These are phyloP conservation scores for Aspergillus versicolor DNA, from an alignment of 2,329 filamentous ascomycete genomes.

Conservation along the genomic window DNA sequence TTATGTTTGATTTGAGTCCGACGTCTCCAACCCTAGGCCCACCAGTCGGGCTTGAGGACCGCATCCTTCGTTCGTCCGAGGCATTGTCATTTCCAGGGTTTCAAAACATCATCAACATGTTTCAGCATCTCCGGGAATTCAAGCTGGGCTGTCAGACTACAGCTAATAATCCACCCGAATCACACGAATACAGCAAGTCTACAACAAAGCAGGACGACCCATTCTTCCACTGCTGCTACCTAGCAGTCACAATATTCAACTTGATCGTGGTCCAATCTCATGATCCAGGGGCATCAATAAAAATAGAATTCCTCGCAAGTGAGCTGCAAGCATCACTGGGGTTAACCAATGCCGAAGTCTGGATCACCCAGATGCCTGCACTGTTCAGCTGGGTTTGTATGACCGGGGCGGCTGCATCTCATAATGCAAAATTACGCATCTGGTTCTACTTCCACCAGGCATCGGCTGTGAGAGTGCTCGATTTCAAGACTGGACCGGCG, in stretches of 20 bases:
- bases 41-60: background rate
- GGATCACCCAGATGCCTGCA: background rate
- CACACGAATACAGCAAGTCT: background rate
- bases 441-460: conserved; percentile 2
- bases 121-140: background rate
- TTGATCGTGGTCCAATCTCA: background rate
- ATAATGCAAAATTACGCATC: background rate
- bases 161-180: background rate
- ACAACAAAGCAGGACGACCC: background rate
- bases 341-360: background rate
- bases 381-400: background rate
- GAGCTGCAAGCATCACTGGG: background rate
- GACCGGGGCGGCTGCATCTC: background rate
- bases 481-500: background rate
- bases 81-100: background rate
- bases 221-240: conserved; percentile 2
- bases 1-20: background rate
- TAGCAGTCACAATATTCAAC: background rate
- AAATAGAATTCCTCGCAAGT: background rate
- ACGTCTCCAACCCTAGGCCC: background rate
- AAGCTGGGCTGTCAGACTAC: background rate
- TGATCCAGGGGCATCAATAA: background rate
- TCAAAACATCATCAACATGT: background rate
- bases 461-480: background rate
- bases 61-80: background rate